Evolutionary conservation across 345 rosid species (phyloP).

Genomic region (Eutrema japonicum): DNA sequence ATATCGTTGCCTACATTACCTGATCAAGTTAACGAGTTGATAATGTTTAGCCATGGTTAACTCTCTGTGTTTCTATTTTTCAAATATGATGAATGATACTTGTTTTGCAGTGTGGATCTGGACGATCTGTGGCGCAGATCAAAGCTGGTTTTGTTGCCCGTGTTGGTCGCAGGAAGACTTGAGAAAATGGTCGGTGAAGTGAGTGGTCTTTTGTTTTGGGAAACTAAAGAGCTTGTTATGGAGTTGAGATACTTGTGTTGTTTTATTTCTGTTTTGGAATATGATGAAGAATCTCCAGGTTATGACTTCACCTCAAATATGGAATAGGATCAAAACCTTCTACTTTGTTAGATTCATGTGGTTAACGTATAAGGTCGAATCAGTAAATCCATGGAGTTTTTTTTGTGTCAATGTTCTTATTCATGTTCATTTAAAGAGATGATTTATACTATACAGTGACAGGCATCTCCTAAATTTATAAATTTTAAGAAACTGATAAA

Average conservation of each 20-base stretch:
- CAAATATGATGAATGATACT: conserved; percentile 1
- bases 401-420: background rate
- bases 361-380: conserved; percentile 9
- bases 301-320: conserved; percentile 14
- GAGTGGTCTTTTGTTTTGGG: conserved; percentile 25
- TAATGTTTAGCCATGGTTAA: background rate
- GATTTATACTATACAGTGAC: background rate
- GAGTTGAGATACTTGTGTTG: conserved; percentile 28
- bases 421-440: background rate
- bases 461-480: background rate
- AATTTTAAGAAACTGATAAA: background rate
- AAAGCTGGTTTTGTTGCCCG: conserved; percentile 99
- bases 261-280: conserved; percentile 15
- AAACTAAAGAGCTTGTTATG: conserved; percentile 21
- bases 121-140: conserved; percentile 93
- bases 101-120: conserved; percentile 86
- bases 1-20: background rate
- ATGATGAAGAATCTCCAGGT: conserved; percentile 20
- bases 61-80: background rate
- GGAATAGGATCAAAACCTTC: conserved; percentile 22
- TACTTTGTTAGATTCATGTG: conserved; percentile 22
- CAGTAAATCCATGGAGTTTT: background rate
- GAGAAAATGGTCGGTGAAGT: conserved; percentile 33
- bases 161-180: conserved; percentile 87
- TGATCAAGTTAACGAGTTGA: conserved; percentile 14